Evolutionary conservation across 352 stramenopile species (phyloP).

Genomic region (Pythium monospermum): DNA sequence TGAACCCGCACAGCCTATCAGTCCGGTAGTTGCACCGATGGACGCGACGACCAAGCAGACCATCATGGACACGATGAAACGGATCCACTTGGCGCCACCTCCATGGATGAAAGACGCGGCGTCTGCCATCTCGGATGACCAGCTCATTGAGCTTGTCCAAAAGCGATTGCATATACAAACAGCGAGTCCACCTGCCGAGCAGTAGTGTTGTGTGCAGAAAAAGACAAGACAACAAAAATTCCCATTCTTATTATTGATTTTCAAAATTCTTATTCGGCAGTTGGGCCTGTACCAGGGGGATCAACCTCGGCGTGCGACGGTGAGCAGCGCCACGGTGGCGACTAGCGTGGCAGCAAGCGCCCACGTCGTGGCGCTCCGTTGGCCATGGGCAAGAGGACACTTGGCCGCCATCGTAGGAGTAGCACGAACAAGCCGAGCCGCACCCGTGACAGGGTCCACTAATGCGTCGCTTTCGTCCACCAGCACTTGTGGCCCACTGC

Average conservation of each 20-base stretch:
- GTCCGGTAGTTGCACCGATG: conserved; percentile 7
- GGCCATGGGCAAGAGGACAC: no score
- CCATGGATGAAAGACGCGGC: conserved; percentile 35
- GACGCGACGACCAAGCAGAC: conserved; percentile 25
- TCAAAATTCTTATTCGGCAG: conserved; percentile 3
- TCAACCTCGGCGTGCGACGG: conserved; percentile 1
- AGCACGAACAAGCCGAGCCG: conserved; percentile 13
- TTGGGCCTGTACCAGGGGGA: no score
- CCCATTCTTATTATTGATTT: not conserved
- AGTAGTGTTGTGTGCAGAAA: no score
- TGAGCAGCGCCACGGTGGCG: conserved; percentile 3
- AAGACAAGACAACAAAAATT: not conserved
- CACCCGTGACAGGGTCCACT: conserved; percentile 39
- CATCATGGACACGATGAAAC: conserved; percentile 59
- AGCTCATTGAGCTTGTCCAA: conserved; percentile 50
- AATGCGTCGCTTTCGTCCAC: conserved; percentile 31
- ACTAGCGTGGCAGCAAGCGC: conserved; percentile 3
- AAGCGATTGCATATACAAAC: conserved; percentile 6
- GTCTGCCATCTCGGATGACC: conserved; percentile 44
- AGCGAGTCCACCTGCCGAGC: no score
- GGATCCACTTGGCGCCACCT: conserved; percentile 39
- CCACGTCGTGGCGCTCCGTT: not conserved
- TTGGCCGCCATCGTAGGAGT: not conserved
- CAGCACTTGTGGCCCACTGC: conserved; percentile 42
- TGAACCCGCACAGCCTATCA: not conserved